A percentile compares a stretch with the other conserved stretches of the same genome.
Evolutionary conservation across 1,284 basidiomycete genomes (phyloP).

Genomic region (Pascua guehoae): DNA sequence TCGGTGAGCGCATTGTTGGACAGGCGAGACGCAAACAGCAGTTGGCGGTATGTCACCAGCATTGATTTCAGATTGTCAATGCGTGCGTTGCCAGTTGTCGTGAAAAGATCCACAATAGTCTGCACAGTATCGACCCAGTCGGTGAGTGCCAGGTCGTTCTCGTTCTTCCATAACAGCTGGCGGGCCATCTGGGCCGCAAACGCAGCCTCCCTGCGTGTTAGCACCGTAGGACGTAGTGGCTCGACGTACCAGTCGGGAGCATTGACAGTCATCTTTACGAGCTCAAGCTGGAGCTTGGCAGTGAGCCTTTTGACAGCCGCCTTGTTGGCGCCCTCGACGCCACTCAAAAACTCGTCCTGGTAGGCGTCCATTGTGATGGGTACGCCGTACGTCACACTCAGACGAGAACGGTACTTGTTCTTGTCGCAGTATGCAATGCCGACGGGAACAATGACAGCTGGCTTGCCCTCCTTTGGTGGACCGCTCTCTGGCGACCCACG

Average conservation of each 20-base stretch:
- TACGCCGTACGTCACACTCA: conserved; percentile 62
- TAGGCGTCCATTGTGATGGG: conserved; percentile 74
- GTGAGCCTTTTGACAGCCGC: conserved; percentile 85
- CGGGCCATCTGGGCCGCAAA: conserved; percentile 82
- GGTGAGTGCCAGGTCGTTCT: conserved; percentile 67
- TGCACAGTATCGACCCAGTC: conserved; percentile 82
- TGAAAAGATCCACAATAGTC: conserved; percentile 81
- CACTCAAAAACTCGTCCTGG: conserved; percentile 70
- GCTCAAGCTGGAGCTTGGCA: conserved; percentile 63
- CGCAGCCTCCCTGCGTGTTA: conserved; percentile 66
- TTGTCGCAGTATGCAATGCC: conserved; percentile 94
- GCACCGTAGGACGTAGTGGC: not conserved
- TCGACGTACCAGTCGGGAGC: conserved; percentile 83
- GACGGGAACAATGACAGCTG: conserved; percentile 68
- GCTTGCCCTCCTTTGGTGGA: conserved; percentile 48
- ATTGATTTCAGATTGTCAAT: conserved; percentile 62
- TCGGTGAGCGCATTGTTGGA: conserved; percentile 76
- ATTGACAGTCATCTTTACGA: conserved; percentile 78
- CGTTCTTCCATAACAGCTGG: conserved; percentile 79
- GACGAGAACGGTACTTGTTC: conserved; percentile 78
- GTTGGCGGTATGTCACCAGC: conserved; percentile 77
- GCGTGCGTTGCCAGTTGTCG: conserved; percentile 58
- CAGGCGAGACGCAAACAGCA: conserved; percentile 75
- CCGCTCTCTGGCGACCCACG: conserved; percentile 52
- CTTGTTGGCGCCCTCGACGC: conserved; percentile 64